Conservation (phyloP, 2,329 filamentous ascomycete genomes). For the Hortaea werneckii region DNA sequence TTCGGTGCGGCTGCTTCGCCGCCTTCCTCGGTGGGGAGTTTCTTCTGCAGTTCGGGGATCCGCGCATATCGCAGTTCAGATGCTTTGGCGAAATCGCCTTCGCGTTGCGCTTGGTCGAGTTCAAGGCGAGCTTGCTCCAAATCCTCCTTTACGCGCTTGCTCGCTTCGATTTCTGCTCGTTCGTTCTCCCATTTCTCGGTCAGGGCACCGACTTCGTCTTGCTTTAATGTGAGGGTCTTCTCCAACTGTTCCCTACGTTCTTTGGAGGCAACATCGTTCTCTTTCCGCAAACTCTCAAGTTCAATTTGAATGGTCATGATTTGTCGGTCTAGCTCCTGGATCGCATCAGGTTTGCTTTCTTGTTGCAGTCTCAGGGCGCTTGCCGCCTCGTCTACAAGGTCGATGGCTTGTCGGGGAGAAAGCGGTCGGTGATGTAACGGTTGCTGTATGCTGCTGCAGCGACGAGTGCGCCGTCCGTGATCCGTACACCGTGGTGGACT, state of each 20-base stretch:
- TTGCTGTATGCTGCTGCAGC: slow-evolving; percentile 88
- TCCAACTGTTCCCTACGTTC: slow-evolving; percentile 84
- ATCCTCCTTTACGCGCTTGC: slow-evolving; percentile 82
- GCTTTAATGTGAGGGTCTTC: slow-evolving; percentile 60
- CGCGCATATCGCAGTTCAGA: slow-evolving; percentile 81
- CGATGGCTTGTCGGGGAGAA: slow-evolving; percentile 92
- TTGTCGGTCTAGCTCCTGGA: slow-evolving; percentile 82
- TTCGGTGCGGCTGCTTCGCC: slow-evolving; percentile 30
- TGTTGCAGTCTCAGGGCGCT: slow-evolving; percentile 84
- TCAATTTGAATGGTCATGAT: slow-evolving; percentile 98
- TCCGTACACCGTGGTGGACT: slow-evolving; percentile 90
- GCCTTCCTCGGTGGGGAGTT: slow-evolving; percentile 63
- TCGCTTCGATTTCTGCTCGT: slow-evolving; percentile 68
- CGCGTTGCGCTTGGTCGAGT: slow-evolving; percentile 75
- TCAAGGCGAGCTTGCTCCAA: slow-evolving; percentile 77
- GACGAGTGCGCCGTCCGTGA: slow-evolving; percentile 84
- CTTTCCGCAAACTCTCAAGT: slow-evolving; percentile 84
- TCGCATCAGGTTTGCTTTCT: slow-evolving; percentile 92
- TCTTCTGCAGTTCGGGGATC: slow-evolving; percentile 71
- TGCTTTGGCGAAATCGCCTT: slow-evolving; percentile 82
- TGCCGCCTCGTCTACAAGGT: slow-evolving; percentile 90
- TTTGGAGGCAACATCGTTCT: slow-evolving; percentile 79
- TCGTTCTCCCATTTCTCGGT: slow-evolving; percentile 87
- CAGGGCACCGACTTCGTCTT: slow-evolving; percentile 64
- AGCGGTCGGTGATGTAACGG: slow-evolving; percentile 91